Conservation (phyloP, 1,284 basidiomycete genomes). For the Ceratobasidium sp. region DNA sequence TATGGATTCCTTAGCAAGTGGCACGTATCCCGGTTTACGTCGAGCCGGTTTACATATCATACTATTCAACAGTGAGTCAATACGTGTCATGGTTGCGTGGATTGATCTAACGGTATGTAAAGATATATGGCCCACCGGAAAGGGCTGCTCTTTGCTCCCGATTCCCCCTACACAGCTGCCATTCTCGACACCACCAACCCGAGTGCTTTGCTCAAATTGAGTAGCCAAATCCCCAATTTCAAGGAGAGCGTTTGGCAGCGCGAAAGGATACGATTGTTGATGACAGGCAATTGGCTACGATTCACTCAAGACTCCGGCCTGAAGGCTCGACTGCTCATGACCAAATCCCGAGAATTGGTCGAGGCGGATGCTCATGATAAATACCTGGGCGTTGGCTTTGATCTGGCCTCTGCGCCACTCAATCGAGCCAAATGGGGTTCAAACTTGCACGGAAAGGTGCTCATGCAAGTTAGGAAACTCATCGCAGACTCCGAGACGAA, state of each 20-base stretch:
- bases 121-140: constrained; percentile 47
- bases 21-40: constrained; percentile 30
- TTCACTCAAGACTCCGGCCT: constrained; percentile 52
- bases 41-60: constrained; percentile 34
- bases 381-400: constrained; percentile 65
- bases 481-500: constrained; percentile 25
- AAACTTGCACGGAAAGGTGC: constrained; percentile 50
- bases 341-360: constrained; percentile 56
- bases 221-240: constrained; percentile 58
- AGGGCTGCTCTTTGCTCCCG: constrained; percentile 31
- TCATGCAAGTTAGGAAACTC: constrained; percentile 47
- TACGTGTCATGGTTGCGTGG: neutral
- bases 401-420: constrained; percentile 55
- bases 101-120: neutral
- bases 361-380: constrained; percentile 65
- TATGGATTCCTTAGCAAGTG: constrained; percentile 31
- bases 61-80: constrained; percentile 30
- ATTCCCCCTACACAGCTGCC: constrained; percentile 46
- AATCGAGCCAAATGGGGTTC: constrained; percentile 52
- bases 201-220: constrained; percentile 57
- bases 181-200: constrained; percentile 54
- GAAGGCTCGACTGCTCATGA: constrained; percentile 58
- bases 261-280: constrained; percentile 56
- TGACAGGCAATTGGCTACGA: constrained; percentile 34
- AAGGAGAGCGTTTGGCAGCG: constrained; percentile 58